Evolutionary conservation across 2,329 filamentous ascomycete species (phyloP), one percentile per base, ranked within the genome.

Genomic region (Cladosporium austrohemisphaericum): DNA sequence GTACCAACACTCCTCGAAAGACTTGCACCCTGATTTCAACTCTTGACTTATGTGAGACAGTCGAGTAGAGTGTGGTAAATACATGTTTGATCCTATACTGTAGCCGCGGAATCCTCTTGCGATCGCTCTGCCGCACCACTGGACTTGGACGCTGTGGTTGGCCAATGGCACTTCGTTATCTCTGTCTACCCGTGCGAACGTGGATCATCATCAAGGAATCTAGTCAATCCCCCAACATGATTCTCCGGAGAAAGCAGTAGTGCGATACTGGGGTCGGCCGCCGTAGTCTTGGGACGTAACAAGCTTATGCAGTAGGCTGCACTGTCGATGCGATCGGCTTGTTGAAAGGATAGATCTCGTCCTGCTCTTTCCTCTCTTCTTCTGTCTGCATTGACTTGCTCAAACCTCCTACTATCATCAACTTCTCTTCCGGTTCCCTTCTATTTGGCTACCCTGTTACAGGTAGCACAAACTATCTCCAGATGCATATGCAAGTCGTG

Each of bases 401-500:
- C 32, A 18, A 41, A 41, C 37, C 4, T 4, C 35, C 7, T n/a
- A n/a, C n/a, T n/a, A n/a, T n/a, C n/a, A n/a, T n/a, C n/a, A n/a
- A n/a, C n/a, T n/a, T n/a, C n/a, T n/a, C n/a, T n/a, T n/a, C n/a
- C n/a, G n/a, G n/a, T n/a, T n/a, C n/a, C n/a, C n/a, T n/a, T n/a
- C n/a, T n/a, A n/a, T n/a, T n/a, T n/a, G n/a, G n/a, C n/a, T n/a
- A n/a, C n/a, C n/a, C n/a, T n/a, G n/a, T n/a, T n/a, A n/a, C n/a
- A n/a, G n/a, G 18, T 9, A 28, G 13, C 37, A 20, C 18, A n/a
- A 35, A 16, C 23, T 13, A 10, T 29, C 22, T 3, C 14, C 20
- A 51, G 6, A 51, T 51, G 49, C 43, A 47, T 22, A 40, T 20
- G 3, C 32, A 41, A 22, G 35, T 48, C 41, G 33, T 48, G 14